Base-by-base conservation (phyloP, 1,284 basidiomycete genomes). In the Microstroma glucosiphilum region DNA sequence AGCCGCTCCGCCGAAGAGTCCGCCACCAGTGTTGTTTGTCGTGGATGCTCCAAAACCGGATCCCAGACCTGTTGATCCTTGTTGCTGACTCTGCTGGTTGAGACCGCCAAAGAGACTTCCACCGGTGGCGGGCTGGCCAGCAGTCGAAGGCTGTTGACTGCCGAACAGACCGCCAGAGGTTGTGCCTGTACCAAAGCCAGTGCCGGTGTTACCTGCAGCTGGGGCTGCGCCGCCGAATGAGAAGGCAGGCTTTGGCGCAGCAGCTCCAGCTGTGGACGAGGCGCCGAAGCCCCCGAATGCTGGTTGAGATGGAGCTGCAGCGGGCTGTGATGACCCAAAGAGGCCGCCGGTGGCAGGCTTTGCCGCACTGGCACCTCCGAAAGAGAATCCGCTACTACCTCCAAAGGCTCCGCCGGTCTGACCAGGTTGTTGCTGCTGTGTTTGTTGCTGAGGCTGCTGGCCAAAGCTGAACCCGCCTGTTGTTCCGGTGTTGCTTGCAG, bases 91-190 rank as follows among this genome's bases (percentile, higher is more conserved):
- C 42, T 68, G 57, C 37, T 63, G 60, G 59, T 64, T 70, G 57
- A 69, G 68, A 40, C 71, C 71, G 9, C 62, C 62, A 53, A 71
- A 71, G 48, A 69, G 66, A 53, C 69, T 65, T 19, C 73, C 51
- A 54, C 51, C 51, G 15, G 51, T 25, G 19, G 51, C 67, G 25
- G 69, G 66, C 43, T 70, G 71, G 56, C 69, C 69, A 8, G 65
- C 59, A 1, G 72, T 53, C 58, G 65, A 70, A 7, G 76, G 66
- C 41, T 54, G n/a, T 25, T 21, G 21, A 6, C 21, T 56, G 30
- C 79, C 79, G 60, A 83, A 83, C n/a, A 83, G 72, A 49, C 81
- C 80, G 6, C 80, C 80, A 25, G 77, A 67, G 9, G 80, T 68
- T 30, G 72, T 64, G 12, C 60, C 46, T 17, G 62, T 62, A n/a